phyloP scores from a whole-genome alignment of 768 basidiomycete species.

The Lactarius psammicola region DNA sequence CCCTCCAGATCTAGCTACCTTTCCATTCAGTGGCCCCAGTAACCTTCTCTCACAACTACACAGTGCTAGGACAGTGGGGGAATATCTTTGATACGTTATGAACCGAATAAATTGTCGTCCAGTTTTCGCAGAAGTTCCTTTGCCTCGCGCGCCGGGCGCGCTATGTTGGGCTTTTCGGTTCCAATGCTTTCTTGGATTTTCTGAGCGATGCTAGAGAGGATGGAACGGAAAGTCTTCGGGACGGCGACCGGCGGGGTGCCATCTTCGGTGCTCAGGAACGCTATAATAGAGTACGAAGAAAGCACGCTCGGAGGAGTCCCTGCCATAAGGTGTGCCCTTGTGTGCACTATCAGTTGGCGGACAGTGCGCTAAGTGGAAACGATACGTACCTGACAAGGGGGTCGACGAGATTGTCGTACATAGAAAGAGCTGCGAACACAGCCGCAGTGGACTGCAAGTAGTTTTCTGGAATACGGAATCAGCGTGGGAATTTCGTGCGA shows the following conservation, averaged over 20 bases:
- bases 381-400: conserved; percentile 63
- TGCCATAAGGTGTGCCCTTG: conserved; percentile 58
- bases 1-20: conserved; percentile 35
- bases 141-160: conserved; percentile 81
- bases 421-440: conserved; percentile 62
- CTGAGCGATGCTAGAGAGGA: conserved; percentile 63
- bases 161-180: conserved; percentile 67
- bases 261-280: conserved; percentile 50
- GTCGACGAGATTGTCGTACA: conserved; percentile 59
- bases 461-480: conserved; percentile 47
- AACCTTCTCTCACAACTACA: not conserved
- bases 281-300: conserved; percentile 58
- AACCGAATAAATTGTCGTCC: conserved; percentile 26
- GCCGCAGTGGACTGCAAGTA: conserved; percentile 64
- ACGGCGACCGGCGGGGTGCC: conserved; percentile 30
- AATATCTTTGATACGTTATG: conserved; percentile 1
- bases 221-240: conserved; percentile 60
- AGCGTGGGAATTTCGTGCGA: not conserved
- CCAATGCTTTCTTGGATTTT: conserved; percentile 70
- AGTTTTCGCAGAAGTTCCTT: conserved; percentile 54
- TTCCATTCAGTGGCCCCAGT: not conserved
- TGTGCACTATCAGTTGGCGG: conserved; percentile 16
- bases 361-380: conserved; percentile 1
- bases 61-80: not conserved
- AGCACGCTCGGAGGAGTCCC: conserved; percentile 68